Percentiles rank a stretch among this genome's conserved stretches.
These are phyloP conservation scores for Trichophyton simii DNA, from an alignment of 2,329 filamentous ascomycete genomes.

Conservation along the genomic window DNA sequence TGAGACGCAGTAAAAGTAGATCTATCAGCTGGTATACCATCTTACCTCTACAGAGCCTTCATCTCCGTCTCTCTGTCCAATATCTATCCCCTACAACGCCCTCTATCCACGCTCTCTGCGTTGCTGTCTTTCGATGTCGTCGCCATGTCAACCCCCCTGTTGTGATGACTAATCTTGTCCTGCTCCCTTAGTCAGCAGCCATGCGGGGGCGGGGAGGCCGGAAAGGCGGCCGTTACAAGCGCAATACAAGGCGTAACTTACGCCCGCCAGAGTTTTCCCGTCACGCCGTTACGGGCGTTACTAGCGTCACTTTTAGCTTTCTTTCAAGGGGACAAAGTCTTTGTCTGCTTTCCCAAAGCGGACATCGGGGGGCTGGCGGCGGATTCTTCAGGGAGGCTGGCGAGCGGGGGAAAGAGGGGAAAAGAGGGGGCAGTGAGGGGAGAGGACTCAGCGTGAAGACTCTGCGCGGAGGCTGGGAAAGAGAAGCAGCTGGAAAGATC, in stretches of 20 bases:
- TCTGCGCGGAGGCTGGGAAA: neutral
- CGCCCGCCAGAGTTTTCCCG: neutral
- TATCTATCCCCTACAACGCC: too few relatives aligned
- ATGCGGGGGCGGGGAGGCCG: neutral
- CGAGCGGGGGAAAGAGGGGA: neutral
- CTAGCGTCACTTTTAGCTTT: neutral
- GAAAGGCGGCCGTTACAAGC: neutral
- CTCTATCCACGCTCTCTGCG: neutral
- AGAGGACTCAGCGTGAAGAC: neutral
- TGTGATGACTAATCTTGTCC: neutral
- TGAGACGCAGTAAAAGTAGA: too few relatives aligned
- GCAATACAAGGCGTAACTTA: neutral
- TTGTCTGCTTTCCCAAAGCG: constrained; percentile 2
- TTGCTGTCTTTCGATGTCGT: neutral
- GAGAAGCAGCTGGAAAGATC: neutral
- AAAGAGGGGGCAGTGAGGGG: neutral
- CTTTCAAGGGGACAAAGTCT: neutral
- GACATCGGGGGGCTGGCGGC: neutral
- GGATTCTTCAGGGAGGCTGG: neutral
- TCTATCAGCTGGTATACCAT: too few relatives aligned
- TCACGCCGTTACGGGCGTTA: neutral
- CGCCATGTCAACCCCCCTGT: neutral
- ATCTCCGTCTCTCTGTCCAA: too few relatives aligned
- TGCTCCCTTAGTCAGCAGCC: neutral
- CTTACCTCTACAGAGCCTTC: too few relatives aligned